Base-by-base conservation (phyloP, 2,329 filamentous ascomycete genomes). In the Pyricularia pennisetigena region DNA sequence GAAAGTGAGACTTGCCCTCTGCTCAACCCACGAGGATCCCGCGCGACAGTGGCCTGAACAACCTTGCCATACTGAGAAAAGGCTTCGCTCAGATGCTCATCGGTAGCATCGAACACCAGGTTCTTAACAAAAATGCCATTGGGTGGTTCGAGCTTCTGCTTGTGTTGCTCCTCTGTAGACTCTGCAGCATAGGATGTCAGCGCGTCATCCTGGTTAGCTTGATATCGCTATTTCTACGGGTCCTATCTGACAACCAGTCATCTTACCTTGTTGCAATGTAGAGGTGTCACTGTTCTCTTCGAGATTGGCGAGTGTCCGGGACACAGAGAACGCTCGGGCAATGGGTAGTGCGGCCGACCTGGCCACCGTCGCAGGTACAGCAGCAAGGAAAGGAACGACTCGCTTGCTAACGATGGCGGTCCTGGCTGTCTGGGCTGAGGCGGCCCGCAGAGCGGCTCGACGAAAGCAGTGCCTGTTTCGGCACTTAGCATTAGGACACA, bases 1-100 rank as follows among this genome's bases (percentile, higher is more conserved):
- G 1, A 4, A 20, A 20, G 4, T 24, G 9, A 4, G 8, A 28
- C 75, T 70, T 69, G 78, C 74, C 77, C 77, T 70, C 73, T 76
- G 75, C 76, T 78, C 68, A 78, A 68, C 8, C 77, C 77, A 32
- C 76, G 74, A 63, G 75, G 69, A 67, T 79, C 78, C 23, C 75
- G 74, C 20, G 74, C 76, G 68, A 79, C 68, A 20, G 65, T 67
- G 1, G 70, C 67, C 16, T 71, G 66, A 16, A 41, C 8, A 26
- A 79, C 71, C 7, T 69, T 35, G 69, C 78, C 78, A 67, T 74
- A 78, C 69, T 76, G 74, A 66, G 72, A 70, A 68, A 78, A 79
- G 6, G 75, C 72, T 68, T 75, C 73, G 67, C 69, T 68, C 49
- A 79, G 73, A 67, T 78, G 74, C 63, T 75, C 72, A 70, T 78